Base-by-base conservation (phyloP, 2,329 filamentous ascomycete species). In the Trichoderma asperellum region DNA sequence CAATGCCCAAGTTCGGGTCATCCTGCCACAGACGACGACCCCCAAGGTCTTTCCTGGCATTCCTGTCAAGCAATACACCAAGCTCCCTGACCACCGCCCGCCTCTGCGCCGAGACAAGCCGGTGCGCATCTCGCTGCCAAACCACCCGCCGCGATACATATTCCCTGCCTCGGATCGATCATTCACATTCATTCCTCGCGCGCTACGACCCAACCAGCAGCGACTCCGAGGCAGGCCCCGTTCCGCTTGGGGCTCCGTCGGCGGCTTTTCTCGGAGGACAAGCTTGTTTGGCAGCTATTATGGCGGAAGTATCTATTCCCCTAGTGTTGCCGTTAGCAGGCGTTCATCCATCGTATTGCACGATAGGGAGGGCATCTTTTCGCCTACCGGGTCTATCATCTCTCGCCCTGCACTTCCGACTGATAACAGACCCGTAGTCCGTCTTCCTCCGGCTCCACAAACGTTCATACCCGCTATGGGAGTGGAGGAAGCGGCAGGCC, bases 131-230 rank as follows among this genome's bases (percentile, higher is more conserved):
- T 97, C 94, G 10, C 85, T 99, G 53, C 95, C 96, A 2, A 86
- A 91, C 34, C 87, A 92, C 72, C 84, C 89, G 14, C 92, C 93
- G 43, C 89, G 92, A 72, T 97, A 97, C 79, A 94, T 97, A 71
- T 97, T 96, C 80, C 96, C 96, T 6, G 92, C 94, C 2, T 85
- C 88, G 58, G 94, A 97, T 75, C 87, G 96, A 73, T 98, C 96
- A 0, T 99, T 99, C 79, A 97, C 97, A 75, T 99, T 99, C 81
- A 99, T 99, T 71, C 96, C 96, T 14, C 88, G 96, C 73, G 95
- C 95, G 12, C 87, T 97, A 83, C 89, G 96, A 73, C 96, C 96
- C 16, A 97, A 97, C 78, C 94, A 97, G 78, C 93, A 97, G 82
- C 92, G 96, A 68, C 76, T 77, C 69, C 77, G 79, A 59, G 92